Base-by-base conservation (phyloP, 305 asterid species). In the Fraxinus nigra region DNA sequence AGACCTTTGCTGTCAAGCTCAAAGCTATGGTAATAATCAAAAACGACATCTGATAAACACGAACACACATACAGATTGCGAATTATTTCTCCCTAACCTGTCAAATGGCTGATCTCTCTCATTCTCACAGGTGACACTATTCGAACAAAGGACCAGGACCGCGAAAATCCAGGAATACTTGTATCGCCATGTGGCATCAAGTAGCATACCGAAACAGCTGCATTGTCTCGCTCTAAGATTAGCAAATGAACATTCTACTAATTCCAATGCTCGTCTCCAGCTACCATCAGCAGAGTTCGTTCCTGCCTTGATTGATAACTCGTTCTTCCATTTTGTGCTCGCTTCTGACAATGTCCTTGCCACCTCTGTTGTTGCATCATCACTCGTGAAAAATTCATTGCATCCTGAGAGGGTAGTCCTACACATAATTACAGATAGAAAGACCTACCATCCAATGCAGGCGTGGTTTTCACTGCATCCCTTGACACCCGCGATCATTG, bases 401-500 rank as follows among this genome's bases (percentile, higher is more conserved):
- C 91, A 59, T 54, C 98, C 97, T 1, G 92, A 89, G 40, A 91
- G 85, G 34, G 84, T 91, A 3, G 98, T 94, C 81, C 89, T 96
- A 13, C 99, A 96, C 75, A 80, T 96, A 34, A 93, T 96, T 82
- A 96, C 99, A 5, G 99, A 96, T 35, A 88, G 84, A 77, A 96
- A 96, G 89, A 94, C 99, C 0, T 94, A 92, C 51, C 89, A 92
- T 43, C 97, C 98, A 4, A 96, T 96, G 99, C 98, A 93, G 85
- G 99, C 98, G 2, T 96, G 99, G 99, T 96, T 96, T 81, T 94
- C 99, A 0, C 83, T 96, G 85, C 95, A 94, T 85, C 91, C 95
- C 51, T 80, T 92, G 78, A 74, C 90, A 67, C 98, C 97, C 0
- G 97, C 98, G 30, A 85, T 94, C 77, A 85, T 92, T 8, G 99